Conservation (phyloP, 1,139 yeast genomes). For the Hemisphaericaspora xylofermentans region DNA sequence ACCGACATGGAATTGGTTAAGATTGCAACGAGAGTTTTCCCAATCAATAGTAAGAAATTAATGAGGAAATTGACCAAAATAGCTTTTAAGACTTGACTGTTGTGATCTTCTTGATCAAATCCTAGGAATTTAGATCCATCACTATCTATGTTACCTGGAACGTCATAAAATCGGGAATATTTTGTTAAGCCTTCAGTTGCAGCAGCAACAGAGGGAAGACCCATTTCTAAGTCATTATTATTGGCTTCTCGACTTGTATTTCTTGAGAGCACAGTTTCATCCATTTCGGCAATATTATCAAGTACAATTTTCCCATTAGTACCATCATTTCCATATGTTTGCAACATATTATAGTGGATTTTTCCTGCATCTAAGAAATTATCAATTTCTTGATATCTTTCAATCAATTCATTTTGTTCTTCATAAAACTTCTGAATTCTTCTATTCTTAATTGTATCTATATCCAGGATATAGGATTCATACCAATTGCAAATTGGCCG, state of each 20-base stretch:
- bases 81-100: constrained; percentile 52
- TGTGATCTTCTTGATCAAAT: constrained; percentile 39
- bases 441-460: constrained; percentile 22
- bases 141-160: constrained; percentile 58
- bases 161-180: constrained; percentile 39
- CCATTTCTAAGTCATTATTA: constrained; percentile 13
- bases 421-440: constrained; percentile 37
- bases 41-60: constrained; percentile 59
- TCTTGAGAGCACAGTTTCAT: constrained; percentile 12
- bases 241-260: not conserved
- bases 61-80: constrained; percentile 64
- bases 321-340: constrained; percentile 46
- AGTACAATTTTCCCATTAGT: constrained; percentile 10
- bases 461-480: constrained; percentile 24
- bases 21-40: constrained; percentile 61
- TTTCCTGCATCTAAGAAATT: constrained; percentile 66
- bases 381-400: constrained; percentile 61
- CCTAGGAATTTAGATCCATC: constrained; percentile 25
- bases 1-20: constrained; percentile 71
- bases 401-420: constrained; percentile 59
- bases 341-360: constrained; percentile 61
- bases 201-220: constrained; percentile 3
- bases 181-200: no score
- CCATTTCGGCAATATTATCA: constrained; percentile 24
- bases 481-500: constrained; percentile 51